These are phyloP conservation scores for Cystofilobasidium ferigula DNA, from an alignment of 768 basidiomycete genomes.

Conservation along the genomic window DNA sequence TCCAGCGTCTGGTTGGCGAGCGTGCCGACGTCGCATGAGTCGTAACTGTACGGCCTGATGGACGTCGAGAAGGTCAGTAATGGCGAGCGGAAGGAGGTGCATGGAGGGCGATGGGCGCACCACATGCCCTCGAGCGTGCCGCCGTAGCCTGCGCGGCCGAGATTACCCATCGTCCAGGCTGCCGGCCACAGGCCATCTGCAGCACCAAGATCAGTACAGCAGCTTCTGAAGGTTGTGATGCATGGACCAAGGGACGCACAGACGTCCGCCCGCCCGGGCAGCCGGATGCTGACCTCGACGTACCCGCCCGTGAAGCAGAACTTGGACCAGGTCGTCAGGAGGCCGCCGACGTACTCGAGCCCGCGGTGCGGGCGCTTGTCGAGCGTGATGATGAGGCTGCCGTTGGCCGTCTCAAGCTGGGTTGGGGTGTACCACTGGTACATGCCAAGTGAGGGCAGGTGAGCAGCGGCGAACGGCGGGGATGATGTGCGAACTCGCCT, in stretches of 20 bases:
- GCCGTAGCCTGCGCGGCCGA: slow-evolving; percentile 70
- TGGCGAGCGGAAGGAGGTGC: too few relatives aligned
- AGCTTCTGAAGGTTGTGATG: background rate
- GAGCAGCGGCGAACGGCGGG: too few relatives aligned
- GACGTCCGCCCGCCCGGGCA: slow-evolving; percentile 59
- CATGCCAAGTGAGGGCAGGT: slow-evolving; percentile 23
- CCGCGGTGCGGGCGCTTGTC: slow-evolving; percentile 23
- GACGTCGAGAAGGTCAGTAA: too few relatives aligned
- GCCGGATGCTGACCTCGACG: slow-evolving; percentile 53
- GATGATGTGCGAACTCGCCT: too few relatives aligned
- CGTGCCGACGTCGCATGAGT: slow-evolving; percentile 50
- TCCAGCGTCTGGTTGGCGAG: slow-evolving; percentile 61
- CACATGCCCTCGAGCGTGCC: slow-evolving; percentile 29
- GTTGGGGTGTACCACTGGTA: slow-evolving; percentile 42
- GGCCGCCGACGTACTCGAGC: slow-evolving; percentile 25
- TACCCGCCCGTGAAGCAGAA: slow-evolving; percentile 72
- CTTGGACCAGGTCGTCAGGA: slow-evolving; percentile 52
- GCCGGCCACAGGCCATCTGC: background rate
- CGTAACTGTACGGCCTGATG: slow-evolving; percentile 37
- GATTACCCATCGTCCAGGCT: slow-evolving; percentile 51
- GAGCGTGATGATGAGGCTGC: slow-evolving; percentile 33
- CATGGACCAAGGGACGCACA: slow-evolving; percentile 41
- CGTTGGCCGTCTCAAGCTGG: slow-evolving; percentile 38
- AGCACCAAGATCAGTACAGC: slow-evolving; percentile 48
- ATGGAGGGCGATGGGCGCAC: too few relatives aligned